A percentile compares a stretch with the other conserved stretches of the same genome.
Evolutionary conservation across 345 rosid genomes (phyloP).

Genomic region (Lagerstroemia speciosa): DNA sequence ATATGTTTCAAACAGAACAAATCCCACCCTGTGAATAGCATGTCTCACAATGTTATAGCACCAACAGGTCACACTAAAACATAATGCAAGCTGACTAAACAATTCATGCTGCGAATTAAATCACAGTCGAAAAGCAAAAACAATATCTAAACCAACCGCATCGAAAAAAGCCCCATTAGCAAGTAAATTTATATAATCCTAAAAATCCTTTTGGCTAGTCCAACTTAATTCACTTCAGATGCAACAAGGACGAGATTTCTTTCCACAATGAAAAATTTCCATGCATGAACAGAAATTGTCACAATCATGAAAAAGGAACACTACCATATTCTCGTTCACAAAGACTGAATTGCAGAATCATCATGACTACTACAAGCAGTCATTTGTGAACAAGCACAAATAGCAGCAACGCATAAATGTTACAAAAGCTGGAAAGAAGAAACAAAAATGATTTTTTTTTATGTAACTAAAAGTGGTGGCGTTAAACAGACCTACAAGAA

Average conservation of each 20-base stretch:
- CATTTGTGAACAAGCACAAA: background rate
- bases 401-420: background rate
- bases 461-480: background rate
- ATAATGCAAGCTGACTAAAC: background rate
- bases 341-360: background rate
- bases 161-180: background rate
- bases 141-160: background rate
- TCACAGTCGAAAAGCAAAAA: background rate
- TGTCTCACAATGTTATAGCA: background rate
- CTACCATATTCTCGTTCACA: background rate
- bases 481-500: background rate
- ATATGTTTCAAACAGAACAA: background rate
- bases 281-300: background rate
- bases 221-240: background rate
- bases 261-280: background rate
- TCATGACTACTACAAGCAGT: no score
- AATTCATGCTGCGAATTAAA: background rate
- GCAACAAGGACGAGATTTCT: background rate
- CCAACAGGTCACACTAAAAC: background rate
- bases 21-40: background rate
- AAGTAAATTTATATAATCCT: background rate
- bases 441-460: background rate
- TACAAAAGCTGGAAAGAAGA: background rate
- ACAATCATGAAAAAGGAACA: background rate
- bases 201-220: background rate